A percentile compares a stretch with the other conserved stretches of the same genome.
Conservation (phyloP, 345 rosid species). For the rapeseed (Brassica napus) region Da-Ae NC_063446.1:61307501-61308000, state of each 20-base stretch:
- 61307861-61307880: slow-evolving; percentile 43
- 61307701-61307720: slow-evolving; percentile 57
- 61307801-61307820: not conserved
- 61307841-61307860: slow-evolving; percentile 44
- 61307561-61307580: slow-evolving; percentile 49
- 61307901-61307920: slow-evolving; percentile 58
- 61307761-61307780: not conserved
- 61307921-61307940: slow-evolving; percentile 51
- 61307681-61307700: slow-evolving; percentile 53
- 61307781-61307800: not conserved
- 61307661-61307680: slow-evolving; percentile 47
- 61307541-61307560: slow-evolving; percentile 50
- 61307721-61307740: slow-evolving; percentile 51
- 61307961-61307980: slow-evolving; percentile 41
- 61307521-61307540: slow-evolving; percentile 62
- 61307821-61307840: slow-evolving; percentile 37
- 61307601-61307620: slow-evolving; percentile 53
- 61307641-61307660: slow-evolving; percentile 56
- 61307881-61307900: slow-evolving; percentile 46
- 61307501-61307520: slow-evolving; percentile 2
- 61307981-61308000: not conserved
- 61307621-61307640: slow-evolving; percentile 46
- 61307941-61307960: slow-evolving; percentile 51
- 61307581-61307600: slow-evolving; percentile 53
- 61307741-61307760: slow-evolving; percentile 44